These are phyloP conservation scores for Kondoa malvinella DNA, from an alignment of 768 basidiomycete species.

Conservation along the genomic window DNA sequence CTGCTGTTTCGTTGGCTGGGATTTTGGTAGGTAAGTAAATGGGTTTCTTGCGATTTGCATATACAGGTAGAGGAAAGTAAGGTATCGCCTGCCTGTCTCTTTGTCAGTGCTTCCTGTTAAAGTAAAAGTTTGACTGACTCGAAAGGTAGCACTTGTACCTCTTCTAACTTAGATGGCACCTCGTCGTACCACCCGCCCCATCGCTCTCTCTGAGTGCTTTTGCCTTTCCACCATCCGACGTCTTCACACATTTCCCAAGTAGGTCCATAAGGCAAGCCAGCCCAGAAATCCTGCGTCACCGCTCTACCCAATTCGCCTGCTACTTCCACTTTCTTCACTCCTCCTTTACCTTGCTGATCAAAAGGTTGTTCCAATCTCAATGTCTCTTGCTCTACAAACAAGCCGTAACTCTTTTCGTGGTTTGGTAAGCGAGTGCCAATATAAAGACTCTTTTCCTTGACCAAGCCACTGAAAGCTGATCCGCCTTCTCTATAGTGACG, in stretches of 20 bases:
- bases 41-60: not conserved
- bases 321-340: not conserved
- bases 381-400: not conserved
- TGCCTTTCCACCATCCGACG: slow-evolving; percentile 12
- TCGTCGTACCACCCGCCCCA: not conserved
- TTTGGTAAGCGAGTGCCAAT: not conserved
- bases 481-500: not conserved
- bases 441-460: not conserved
- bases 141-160: not conserved
- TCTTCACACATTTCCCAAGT: slow-evolving; percentile 6
- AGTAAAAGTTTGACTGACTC: not conserved
- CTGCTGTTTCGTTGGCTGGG: not conserved
- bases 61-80: not conserved
- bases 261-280: slow-evolving; percentile 12
- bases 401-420: not conserved
- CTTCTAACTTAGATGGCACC: not conserved
- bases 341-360: not conserved
- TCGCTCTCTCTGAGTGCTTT: not conserved
- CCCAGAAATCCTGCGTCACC: not conserved
- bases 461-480: not conserved
- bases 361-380: not conserved
- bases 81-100: not conserved
- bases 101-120: not conserved
- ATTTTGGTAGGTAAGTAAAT: not conserved
- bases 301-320: not conserved